Evolutionary conservation across 352 stramenopile species (phyloP).

Genomic region (Globisporangium paroecandrum): DNA sequence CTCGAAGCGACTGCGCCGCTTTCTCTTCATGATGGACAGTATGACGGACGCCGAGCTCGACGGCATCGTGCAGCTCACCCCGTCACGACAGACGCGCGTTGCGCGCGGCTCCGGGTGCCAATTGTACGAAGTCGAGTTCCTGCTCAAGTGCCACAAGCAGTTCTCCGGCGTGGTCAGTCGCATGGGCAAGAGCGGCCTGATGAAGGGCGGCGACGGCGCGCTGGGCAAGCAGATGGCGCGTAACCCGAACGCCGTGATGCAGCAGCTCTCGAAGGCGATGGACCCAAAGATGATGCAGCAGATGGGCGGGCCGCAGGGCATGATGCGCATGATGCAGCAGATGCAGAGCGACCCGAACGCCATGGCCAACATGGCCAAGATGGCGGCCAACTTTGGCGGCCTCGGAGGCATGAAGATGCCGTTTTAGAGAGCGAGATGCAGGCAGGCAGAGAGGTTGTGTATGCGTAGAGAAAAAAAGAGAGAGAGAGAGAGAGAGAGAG

Average conservation of each 20-base stretch:
- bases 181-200: slow-evolving; percentile 96
- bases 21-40: slow-evolving; percentile 99
- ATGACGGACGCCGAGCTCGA: slow-evolving; percentile 98
- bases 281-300: slow-evolving; percentile 91
- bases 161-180: slow-evolving; percentile 93
- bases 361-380: slow-evolving; percentile 78
- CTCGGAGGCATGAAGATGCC: slow-evolving; percentile 72
- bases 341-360: slow-evolving; percentile 85
- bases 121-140: slow-evolving; percentile 86
- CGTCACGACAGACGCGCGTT: slow-evolving; percentile 82
- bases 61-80: slow-evolving; percentile 67
- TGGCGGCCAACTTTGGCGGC: slow-evolving; percentile 49
- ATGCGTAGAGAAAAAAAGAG: slow-evolving; percentile 1
- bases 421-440: slow-evolving; percentile 32
- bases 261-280: slow-evolving; percentile 95
- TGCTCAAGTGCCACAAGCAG: slow-evolving; percentile 96
- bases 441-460: background rate
- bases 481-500: background rate
- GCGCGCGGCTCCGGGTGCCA: slow-evolving; percentile 90
- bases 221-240: slow-evolving; percentile 93
- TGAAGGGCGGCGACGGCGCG: slow-evolving; percentile 85
- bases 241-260: slow-evolving; percentile 96
- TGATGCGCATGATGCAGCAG: slow-evolving; percentile 94
- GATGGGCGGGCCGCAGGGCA: slow-evolving; percentile 77
- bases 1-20: slow-evolving; percentile 92